Evolutionary conservation across 495 filamentous ascomycete genomes (phyloP).

Genomic region (Penicillium ucsense): DNA sequence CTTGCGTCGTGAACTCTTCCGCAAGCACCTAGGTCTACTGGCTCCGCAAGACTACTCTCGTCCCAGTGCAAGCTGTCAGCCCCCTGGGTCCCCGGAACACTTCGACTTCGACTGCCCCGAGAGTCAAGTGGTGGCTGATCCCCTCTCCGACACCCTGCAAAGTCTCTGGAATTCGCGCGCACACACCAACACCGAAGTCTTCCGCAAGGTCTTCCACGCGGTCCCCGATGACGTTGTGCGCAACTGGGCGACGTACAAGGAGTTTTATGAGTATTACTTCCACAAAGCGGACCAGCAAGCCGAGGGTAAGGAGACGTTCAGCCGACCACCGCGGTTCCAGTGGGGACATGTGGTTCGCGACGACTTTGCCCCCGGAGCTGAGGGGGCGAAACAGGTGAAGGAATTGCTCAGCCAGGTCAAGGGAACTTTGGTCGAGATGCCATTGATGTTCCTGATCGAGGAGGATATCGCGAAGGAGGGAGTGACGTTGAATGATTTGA

Average conservation of each 20-base stretch:
- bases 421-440: conserved; percentile 87
- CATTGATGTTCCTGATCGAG: conserved; percentile 76
- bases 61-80: conserved; percentile 64
- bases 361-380: conserved; percentile 56
- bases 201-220: conserved; percentile 75
- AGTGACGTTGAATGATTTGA: conserved; percentile 67
- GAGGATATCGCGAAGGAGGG: conserved; percentile 85
- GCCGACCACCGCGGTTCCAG: conserved; percentile 40
- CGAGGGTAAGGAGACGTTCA: conserved; percentile 24
- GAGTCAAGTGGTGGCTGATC: conserved; percentile 68
- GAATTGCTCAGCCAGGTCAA: conserved; percentile 63
- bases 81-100: conserved; percentile 59
- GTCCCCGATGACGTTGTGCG: conserved; percentile 74
- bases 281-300: conserved; percentile 41
- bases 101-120: conserved; percentile 76
- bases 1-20: conserved; percentile 76
- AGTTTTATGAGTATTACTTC: conserved; percentile 72
- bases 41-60: conserved; percentile 56
- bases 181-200: conserved; percentile 72
- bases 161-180: conserved; percentile 67
- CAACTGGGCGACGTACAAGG: conserved; percentile 79
- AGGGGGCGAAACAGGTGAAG: conserved; percentile 68
- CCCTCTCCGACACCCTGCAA: conserved; percentile 55
- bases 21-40: conserved; percentile 84
- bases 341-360: conserved; percentile 83